phyloP scores from a whole-genome alignment of 345 rosid genomes.

The Brassica juncea region DNA sequence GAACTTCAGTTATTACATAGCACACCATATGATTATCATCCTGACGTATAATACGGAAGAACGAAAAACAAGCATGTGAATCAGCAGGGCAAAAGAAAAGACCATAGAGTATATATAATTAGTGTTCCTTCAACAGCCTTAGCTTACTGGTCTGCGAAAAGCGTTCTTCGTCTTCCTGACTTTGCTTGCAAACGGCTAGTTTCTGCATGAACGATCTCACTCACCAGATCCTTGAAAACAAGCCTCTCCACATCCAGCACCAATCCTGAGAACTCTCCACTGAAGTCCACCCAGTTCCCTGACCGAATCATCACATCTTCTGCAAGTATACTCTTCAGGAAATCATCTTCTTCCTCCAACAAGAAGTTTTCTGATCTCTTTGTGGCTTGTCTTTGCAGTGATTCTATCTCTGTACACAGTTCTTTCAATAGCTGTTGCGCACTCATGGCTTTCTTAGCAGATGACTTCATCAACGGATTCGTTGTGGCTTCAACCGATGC shows the following conservation, averaged over 20 bases:
- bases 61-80: constrained; percentile 10
- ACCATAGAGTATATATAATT: constrained; percentile 9
- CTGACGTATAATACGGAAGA: not conserved
- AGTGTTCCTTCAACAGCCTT: constrained; percentile 21
- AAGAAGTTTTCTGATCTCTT: constrained; percentile 46
- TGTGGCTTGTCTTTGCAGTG: constrained; percentile 46
- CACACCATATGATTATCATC: constrained; percentile 23
- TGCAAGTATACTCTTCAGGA: constrained; percentile 52
- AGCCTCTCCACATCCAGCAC: constrained; percentile 77
- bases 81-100: constrained; percentile 9
- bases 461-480: constrained; percentile 56
- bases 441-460: constrained; percentile 52
- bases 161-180: constrained; percentile 55
- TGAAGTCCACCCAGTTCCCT: constrained; percentile 66
- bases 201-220: constrained; percentile 65
- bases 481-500: constrained; percentile 42
- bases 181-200: constrained; percentile 43
- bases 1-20: constrained; percentile 29
- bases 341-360: constrained; percentile 63
- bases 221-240: constrained; percentile 81
- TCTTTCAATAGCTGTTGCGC: constrained; percentile 85
- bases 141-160: constrained; percentile 53
- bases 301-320: constrained; percentile 70
- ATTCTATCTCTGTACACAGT: constrained; percentile 64
- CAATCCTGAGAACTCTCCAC: constrained; percentile 53